Evolutionary conservation across 1,284 basidiomycete species (phyloP), one percentile per base, ranked within the genome.

Genomic region (Nidula niveotomentosa): DNA sequence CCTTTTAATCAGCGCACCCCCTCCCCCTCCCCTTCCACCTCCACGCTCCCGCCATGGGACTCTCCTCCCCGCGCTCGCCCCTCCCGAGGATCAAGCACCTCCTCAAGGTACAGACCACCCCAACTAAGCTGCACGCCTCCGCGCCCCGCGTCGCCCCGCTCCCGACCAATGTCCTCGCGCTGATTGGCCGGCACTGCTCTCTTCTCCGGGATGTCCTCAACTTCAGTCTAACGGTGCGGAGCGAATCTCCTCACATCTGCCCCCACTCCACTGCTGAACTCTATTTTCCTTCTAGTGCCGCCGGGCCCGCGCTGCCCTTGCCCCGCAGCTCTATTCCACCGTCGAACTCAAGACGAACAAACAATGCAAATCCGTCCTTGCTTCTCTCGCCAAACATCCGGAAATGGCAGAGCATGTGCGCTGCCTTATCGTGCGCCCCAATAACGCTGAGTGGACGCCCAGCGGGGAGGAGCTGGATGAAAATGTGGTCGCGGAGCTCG

Each of bases 401-500:
- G 69, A 72, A 34, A 68, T 82, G 41, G 75, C 80, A 1, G 75
- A 76, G 18, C 78, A 83, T 60, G 72, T 85, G 47, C 75, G 68
- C 41, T 69, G 66, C 34, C 76, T 86, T 39, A 61, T 69, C n/a
- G 69, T 86, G 18, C 69, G 71, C 46, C 76, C 76, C 6, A 78
- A 79, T 58, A 65, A 60, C 49, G 49, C 61, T 35, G 65, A 71
- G 56, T 71, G 74, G 63, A 70, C 76, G 41, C 58, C 66, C 41
- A 56, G 70, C 15, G 65, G 63, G 48, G 75, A 68, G 15, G 60
- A 67, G 48, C 54, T 68, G 55, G 65, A 67, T 55, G 69, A 74
- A 49, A 62, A 60, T 6, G 61, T 69, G 35, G 53, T 67, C 9
- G 65, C 76, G 6, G 66, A 72, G 12, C 60, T 67, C 34, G 58